Conservation (phyloP, 257 asterid genomes). For the Solanum clarkiae region DNA sequence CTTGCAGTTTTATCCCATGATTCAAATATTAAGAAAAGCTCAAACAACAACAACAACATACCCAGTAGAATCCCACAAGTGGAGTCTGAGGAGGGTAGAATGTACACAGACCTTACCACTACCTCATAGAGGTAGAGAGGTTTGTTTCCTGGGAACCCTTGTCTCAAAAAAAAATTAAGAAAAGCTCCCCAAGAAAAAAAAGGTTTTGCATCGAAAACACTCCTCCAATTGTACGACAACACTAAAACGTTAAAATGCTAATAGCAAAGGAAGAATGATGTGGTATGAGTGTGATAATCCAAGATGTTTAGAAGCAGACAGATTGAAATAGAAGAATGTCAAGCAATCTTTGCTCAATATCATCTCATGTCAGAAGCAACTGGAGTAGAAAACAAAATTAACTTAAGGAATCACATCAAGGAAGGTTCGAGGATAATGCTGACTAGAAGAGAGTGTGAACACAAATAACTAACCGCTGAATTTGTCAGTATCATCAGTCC, state of each 20-base stretch:
- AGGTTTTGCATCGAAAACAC: not conserved
- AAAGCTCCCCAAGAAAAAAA: not conserved
- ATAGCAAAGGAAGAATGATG: not conserved
- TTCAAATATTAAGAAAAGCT: not conserved
- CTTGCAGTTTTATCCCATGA: not conserved
- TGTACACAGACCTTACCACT: too few species aligned
- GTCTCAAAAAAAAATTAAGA: not conserved
- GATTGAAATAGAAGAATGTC: not conserved
- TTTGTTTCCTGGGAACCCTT: too few species aligned
- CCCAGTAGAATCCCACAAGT: too few species aligned
- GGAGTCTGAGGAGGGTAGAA: too few species aligned
- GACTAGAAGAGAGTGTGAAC: not conserved
- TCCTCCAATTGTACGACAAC: not conserved
- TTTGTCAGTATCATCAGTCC: not conserved
- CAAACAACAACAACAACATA: too few species aligned
- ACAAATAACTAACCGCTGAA: not conserved
- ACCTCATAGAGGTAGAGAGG: too few species aligned
- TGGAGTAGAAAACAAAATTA: not conserved
- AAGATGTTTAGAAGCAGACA: not conserved
- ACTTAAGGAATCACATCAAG: not conserved
- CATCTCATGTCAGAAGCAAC: not conserved
- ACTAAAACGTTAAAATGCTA: not conserved
- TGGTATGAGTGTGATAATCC: not conserved
- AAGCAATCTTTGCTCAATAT: not conserved
- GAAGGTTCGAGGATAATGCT: not conserved